Evolutionary conservation across 192 early-diverging fungal species (phyloP).

Genomic region (Diversispora epigaea): DNA sequence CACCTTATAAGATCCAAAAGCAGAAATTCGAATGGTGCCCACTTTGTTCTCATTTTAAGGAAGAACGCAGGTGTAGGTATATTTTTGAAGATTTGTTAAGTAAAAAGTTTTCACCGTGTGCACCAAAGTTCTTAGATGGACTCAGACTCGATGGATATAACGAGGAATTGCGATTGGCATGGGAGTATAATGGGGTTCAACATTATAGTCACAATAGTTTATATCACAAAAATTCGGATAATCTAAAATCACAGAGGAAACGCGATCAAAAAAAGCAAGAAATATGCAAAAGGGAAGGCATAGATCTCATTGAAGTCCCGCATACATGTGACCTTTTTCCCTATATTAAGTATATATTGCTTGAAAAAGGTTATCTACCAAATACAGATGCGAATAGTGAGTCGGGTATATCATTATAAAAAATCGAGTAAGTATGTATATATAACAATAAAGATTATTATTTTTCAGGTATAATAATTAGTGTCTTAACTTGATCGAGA

Average conservation of each 20-base stretch:
- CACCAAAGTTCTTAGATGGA: slow-evolving; percentile 2
- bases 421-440: slow-evolving; percentile 9
- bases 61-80: background rate
- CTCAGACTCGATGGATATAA: background rate
- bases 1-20: slow-evolving; percentile 14
- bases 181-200: background rate
- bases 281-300: background rate
- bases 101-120: background rate
- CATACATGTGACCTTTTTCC: background rate
- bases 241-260: background rate
- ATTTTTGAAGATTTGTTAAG: slow-evolving; percentile 20
- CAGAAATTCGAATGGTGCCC: slow-evolving; percentile 16
- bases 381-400: no score
- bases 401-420: no score
- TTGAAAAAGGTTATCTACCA: slow-evolving; percentile 19
- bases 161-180: background rate
- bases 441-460: no score
- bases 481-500: no score
- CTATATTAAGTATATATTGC: slow-evolving; percentile 1
- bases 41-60: background rate
- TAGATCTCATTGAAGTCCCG: background rate
- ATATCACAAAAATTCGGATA: background rate
- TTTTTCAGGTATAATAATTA: no score
- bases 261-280: slow-evolving; percentile 8
- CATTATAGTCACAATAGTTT: background rate